Conservation (phyloP, 2,329 filamentous ascomycete genomes). For the Tolypocladium endophyticum region DNA sequence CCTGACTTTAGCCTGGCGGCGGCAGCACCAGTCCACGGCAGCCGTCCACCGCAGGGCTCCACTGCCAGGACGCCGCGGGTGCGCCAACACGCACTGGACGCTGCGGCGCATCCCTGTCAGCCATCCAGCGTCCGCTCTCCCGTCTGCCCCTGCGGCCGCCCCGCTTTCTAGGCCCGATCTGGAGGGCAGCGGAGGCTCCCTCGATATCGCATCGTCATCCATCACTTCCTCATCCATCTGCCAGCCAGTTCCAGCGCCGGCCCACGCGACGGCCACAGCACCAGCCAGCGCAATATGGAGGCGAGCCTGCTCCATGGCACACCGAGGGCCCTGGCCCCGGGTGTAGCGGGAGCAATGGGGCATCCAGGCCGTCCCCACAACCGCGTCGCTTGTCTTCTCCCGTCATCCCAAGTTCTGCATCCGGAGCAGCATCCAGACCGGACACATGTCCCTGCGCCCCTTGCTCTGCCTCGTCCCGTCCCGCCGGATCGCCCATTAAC, state of each 20-base stretch:
- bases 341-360: neutral
- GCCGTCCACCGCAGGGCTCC: neutral
- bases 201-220: constrained; percentile 11
- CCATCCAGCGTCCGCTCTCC: neutral
- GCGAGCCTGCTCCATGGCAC: neutral
- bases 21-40: neutral
- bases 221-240: neutral
- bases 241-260: neutral
- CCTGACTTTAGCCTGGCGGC: neutral
- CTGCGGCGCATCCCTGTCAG: neutral
- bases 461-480: neutral
- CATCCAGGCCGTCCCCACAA: neutral
- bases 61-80: neutral
- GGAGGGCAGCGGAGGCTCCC: constrained; percentile 7
- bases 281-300: neutral
- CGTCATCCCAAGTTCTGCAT: neutral
- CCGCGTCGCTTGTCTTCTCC: neutral
- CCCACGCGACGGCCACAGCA: neutral
- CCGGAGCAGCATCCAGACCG: neutral
- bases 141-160: neutral
- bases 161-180: constrained; percentile 13
- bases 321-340: neutral
- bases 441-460: neutral
- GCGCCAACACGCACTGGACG: neutral
- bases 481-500: neutral